Base-by-base conservation (phyloP, 2,329 filamentous ascomycete genomes). In the Fusarium equiseti region DNA sequence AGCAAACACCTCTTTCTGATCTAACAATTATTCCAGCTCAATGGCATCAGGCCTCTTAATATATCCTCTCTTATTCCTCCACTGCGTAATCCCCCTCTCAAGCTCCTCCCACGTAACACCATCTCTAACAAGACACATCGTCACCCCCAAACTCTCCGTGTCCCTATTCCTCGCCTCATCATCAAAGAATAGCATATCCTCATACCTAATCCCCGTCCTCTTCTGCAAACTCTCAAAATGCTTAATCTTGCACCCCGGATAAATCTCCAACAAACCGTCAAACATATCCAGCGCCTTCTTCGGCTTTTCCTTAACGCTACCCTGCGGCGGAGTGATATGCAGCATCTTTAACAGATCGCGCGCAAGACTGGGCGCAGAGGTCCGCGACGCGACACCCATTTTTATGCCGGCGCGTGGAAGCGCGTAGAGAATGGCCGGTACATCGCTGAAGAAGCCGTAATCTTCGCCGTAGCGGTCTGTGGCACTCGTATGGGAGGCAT, bases 161-260 rank as follows among this genome's bases (percentile, higher is more conserved):
- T 98, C 94, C 62, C 89, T 85, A 77, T 98, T 98, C 66, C 95
- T 83, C 55, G 86, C 85, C 86, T 98, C 95, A 75, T 98, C 95
- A 74, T 98, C 95, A 73, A 98, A 98, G 80, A 98, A 98, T 35
- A 98, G 79, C 91, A 98, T 97, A 50, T 98, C 93, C 70, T 91
- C 87, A 76, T 89, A 97, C 8, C 84, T 82, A 5, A 98, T 80
- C 2, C 89, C 90, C 16, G 91, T 94, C 59, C 89, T 86, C 78
- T 90, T 88, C 12, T 91, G 88, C 73, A 98, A 84, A 8, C 87
- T 84, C 75, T 90, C 86, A 75, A 98, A 97, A 81, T 98, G 95
- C 68, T 89, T 88, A n/a, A 91, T 91, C 86, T 98, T 98, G 77
- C 85, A 91, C 2, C 90, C 89, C 0, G 95, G 94, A 73, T 91